phyloP scores from a whole-genome alignment of 345 rosid genomes.

The Lepidium didymum region DNA sequence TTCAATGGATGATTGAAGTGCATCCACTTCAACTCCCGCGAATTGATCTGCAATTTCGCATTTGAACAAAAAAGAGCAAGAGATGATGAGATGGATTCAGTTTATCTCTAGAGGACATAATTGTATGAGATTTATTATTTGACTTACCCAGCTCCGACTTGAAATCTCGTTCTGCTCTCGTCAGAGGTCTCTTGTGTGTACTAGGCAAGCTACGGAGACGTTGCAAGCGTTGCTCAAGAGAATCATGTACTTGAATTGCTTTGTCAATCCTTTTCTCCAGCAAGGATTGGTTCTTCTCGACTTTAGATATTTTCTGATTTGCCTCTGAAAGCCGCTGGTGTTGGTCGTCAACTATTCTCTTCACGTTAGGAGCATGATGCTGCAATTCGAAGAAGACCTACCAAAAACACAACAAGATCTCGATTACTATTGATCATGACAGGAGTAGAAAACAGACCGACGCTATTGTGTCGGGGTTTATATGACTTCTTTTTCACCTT shows the following conservation, averaged over 20 bases:
- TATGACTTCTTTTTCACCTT: slow-evolving; percentile 51
- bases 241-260: slow-evolving; percentile 39
- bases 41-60: slow-evolving; percentile 46
- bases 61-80: neutral
- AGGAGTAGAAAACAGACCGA: neutral
- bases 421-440: neutral
- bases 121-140: neutral
- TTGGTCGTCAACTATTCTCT: slow-evolving; percentile 71
- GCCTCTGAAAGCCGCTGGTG: slow-evolving; percentile 56
- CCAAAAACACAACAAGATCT: neutral
- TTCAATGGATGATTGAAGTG: slow-evolving; percentile 61
- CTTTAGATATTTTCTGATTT: slow-evolving; percentile 51
- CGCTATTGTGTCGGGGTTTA: neutral
- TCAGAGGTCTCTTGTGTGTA: slow-evolving; percentile 74
- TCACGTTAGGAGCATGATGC: slow-evolving; percentile 82
- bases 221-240: slow-evolving; percentile 58
- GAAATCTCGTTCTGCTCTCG: slow-evolving; percentile 76
- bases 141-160: slow-evolving; percentile 78
- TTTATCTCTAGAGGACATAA: neutral
- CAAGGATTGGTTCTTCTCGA: slow-evolving; percentile 54
- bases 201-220: slow-evolving; percentile 63
- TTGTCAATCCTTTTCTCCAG: slow-evolving; percentile 51
- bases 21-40: slow-evolving; percentile 59
- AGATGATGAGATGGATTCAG: neutral
- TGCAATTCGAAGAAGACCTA: slow-evolving; percentile 84